A percentile compares a stretch with the other conserved stretches of the same genome.
Evolutionary conservation across 2,329 filamentous ascomycete genomes (phyloP).

Genomic region (Metarhizium humberi): DNA sequence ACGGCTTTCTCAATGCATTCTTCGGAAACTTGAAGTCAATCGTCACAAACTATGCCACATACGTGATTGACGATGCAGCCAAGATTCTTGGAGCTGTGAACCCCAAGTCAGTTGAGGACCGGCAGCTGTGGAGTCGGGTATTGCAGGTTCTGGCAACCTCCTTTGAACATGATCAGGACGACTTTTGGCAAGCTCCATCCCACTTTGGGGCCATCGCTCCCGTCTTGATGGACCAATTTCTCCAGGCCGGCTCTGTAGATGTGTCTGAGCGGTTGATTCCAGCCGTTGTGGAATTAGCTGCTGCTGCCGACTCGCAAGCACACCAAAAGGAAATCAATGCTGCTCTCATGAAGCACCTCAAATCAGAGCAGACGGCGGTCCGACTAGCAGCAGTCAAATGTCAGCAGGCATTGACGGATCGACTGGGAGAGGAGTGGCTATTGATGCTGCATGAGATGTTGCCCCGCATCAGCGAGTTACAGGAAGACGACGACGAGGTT

Average conservation of each 20-base stretch:
- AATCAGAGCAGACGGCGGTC: conserved; percentile 60
- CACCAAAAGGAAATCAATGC: conserved; percentile 87
- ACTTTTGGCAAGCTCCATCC: conserved; percentile 89
- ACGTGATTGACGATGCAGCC: conserved; percentile 68
- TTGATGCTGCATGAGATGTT: conserved; percentile 88
- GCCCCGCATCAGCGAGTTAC: conserved; percentile 87
- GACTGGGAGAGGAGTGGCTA: conserved; percentile 88
- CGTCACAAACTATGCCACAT: conserved; percentile 84
- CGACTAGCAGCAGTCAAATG: conserved; percentile 75
- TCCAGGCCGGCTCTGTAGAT: conserved; percentile 34
- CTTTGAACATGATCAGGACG: conserved; percentile 85
- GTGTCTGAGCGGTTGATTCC: conserved; percentile 53
- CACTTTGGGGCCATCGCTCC: conserved; percentile 69
- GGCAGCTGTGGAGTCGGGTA: conserved; percentile 57
- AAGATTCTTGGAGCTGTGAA: conserved; percentile 45
- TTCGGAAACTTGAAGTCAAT: conserved; percentile 86
- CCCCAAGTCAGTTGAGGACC: conserved; percentile 40
- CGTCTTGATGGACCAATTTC: conserved; percentile 60
- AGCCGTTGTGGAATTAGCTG: conserved; percentile 69
- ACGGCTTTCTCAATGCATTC: conserved; percentile 69
- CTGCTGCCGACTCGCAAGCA: conserved; percentile 72
- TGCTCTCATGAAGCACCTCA: conserved; percentile 67
- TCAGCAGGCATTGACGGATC: conserved; percentile 69
- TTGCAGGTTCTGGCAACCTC: conserved; percentile 63
- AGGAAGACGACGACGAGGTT: conserved; percentile 91